These are phyloP conservation scores for Castanea mollissima DNA, from an alignment of 306 rosid genomes.

Conservation along the genomic window DNA sequence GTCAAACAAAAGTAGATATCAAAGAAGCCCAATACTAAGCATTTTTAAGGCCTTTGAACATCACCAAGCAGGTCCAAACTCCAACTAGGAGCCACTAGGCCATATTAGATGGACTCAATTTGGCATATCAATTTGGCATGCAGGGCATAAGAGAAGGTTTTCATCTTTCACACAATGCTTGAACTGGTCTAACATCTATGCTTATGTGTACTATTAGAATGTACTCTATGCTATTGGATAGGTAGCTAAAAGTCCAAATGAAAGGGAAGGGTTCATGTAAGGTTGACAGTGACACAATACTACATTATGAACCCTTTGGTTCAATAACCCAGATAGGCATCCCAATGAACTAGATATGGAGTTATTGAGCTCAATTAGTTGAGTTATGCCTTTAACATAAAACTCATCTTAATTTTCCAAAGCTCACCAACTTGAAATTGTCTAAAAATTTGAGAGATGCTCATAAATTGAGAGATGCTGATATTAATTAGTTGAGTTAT, in stretches of 20 bases:
- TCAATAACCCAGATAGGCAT: conserved; percentile 3
- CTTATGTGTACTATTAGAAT: not conserved
- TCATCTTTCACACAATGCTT: conserved; percentile 2
- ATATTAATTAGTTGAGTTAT: no score
- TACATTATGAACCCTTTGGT: not conserved
- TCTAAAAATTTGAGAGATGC: not conserved
- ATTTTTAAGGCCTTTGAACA: no score
- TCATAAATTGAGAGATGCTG: not conserved
- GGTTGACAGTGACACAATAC: not conserved
- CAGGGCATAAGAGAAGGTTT: not conserved
- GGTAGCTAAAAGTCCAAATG: not conserved
- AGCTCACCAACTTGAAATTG: not conserved
- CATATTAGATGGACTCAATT: no score
- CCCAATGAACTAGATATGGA: not conserved
- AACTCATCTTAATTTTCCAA: not conserved
- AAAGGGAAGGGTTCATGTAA: not conserved
- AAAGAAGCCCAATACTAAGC: no score
- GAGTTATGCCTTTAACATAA: not conserved
- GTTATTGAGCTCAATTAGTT: not conserved
- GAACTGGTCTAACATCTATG: not conserved
- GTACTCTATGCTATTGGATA: not conserved
- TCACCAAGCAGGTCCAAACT: no score
- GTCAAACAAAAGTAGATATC: no score
- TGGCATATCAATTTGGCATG: no score
- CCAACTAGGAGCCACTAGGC: no score